Percentiles rank a stretch among this genome's conserved stretches.
Conservation (phyloP, 2,329 filamentous ascomycete species). For the Clathrospora elynae region DNA sequence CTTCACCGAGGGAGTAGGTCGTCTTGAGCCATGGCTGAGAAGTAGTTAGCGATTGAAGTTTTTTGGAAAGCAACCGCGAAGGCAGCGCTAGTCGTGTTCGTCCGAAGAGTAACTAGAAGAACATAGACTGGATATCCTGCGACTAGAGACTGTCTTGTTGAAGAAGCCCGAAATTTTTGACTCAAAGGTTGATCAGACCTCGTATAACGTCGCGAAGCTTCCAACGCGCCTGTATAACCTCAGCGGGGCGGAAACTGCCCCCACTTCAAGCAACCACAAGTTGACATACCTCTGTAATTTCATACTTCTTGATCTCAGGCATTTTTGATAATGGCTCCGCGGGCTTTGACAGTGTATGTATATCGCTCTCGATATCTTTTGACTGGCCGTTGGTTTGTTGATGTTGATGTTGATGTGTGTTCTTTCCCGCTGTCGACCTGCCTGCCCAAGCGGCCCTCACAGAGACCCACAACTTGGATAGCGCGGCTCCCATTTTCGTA, state of each 20-base stretch:
- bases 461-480: constrained; percentile 45
- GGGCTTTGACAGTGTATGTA: constrained; percentile 20
- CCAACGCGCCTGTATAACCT: constrained; percentile 20
- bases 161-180: neutral
- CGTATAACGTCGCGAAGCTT: constrained; percentile 5
- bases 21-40: constrained; percentile 61
- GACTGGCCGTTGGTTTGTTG: constrained; percentile 17
- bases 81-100: neutral
- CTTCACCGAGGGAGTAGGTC: constrained; percentile 72
- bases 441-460: constrained; percentile 28
- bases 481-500: constrained; percentile 35
- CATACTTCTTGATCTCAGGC: constrained; percentile 42
- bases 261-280: neutral
- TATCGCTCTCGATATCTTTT: constrained; percentile 22
- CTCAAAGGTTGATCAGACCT: neutral
- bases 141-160: neutral
- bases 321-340: constrained; percentile 24
- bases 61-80: neutral
- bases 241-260: constrained; percentile 24
- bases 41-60: constrained; percentile 13
- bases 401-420: constrained; percentile 18
- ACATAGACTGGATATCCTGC: no score
- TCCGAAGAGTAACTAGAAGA: neutral
- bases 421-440: constrained; percentile 16
- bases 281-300: constrained; percentile 44